Base-by-base conservation (phyloP, 345 rosid species). In the Corchorus olitorius region DNA sequence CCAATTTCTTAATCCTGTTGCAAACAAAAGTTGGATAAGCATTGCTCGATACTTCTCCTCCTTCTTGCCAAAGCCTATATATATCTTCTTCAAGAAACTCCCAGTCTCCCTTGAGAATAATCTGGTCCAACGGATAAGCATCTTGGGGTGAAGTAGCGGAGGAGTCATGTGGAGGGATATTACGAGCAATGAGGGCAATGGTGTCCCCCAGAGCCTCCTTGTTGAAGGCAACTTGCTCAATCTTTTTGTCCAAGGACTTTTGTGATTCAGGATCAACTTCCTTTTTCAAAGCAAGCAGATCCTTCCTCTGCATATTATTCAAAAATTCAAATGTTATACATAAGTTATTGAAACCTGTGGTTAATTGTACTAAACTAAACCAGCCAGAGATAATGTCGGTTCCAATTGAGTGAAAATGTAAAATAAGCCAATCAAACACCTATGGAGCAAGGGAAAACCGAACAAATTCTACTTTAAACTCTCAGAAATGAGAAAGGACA, bases 91-190 rank as follows among this genome's bases (percentile, higher is more conserved):
- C 80, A 79, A 93, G 88, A 78, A 70, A 88, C 46, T 52, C 79
- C 97, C 97, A 92, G 41, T 93, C 95, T 70, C 88, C 97, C 4
- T 70, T 43, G 33, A 84, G 83, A 59, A 96, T 92, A 75, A 96
- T 96, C 83, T 82, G 84, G 61, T 89, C 87, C 59, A 96, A 62
- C 5, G 99, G 99, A 85, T 92, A 96, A 16, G 88, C 97, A 76
- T 86, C 88, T 82, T 50, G 67, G 8, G 94, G 91, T 17, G 78
- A 75, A 1, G 89, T 70, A 27, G 98, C 97, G 73, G 86, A 81
- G 19, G 80, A 72, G 68, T 93, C 73, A 45, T 91, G 79, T 16
- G 94, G 94, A 8, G 98, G 98, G 76, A 92, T 87, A 79, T 93
- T 92, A 69, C 86, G 97, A 43, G 88, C 73, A 66, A 76, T 75